Base-by-base conservation (phyloP, 345 rosid genomes). In the Lumnitzera littorea region DNA sequence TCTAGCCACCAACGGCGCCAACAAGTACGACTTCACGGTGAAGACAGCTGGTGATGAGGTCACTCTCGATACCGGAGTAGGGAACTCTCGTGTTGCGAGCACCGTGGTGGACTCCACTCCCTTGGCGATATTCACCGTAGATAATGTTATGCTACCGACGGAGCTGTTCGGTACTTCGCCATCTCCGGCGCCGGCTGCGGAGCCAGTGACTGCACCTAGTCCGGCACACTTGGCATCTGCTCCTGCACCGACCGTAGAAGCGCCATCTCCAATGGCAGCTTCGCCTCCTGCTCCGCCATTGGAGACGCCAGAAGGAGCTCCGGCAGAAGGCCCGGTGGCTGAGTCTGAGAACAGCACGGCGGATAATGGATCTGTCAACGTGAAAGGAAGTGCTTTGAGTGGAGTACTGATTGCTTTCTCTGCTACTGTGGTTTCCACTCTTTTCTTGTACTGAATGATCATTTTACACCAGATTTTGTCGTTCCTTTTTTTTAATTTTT, bases 211-310 rank as follows among this genome's bases (percentile, higher is more conserved):
- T 12, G 74, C 66, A 0, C 87, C 85, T 0, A 64, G 82, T 24
- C 88, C 91, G 13, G 49, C 85, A 6, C 86, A 88, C 0, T 63
- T 73, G 5, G 62, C 62, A 15, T 51, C 72, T 0, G 51, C 79
- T 24, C 80, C 83, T 0, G 62, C 69, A 50, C 83, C 85, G 0
- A 57, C 68, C 11, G 84, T 56, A 2, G 72, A 84, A 48, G 90
- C 82, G 0, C 96, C 96, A 12, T 77, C 96, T 3, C 96, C 96
- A 0, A 27, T 60, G 6, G 81, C 77, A 0, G 87, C 96, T 3
- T 92, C 97, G 12, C 97, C 97, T 4, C 98, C 97, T 1, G 91
- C 96, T 0, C 98, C 95, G 13, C 94, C 91, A 1, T 11, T 2
- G 2, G 84, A 74, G 1, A 69, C 97, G 41, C 91, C 91, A 2